These are phyloP conservation scores for Epicoccum nigrum DNA, from an alignment of 2,329 filamentous ascomycete genomes.

Conservation along the genomic window DNA sequence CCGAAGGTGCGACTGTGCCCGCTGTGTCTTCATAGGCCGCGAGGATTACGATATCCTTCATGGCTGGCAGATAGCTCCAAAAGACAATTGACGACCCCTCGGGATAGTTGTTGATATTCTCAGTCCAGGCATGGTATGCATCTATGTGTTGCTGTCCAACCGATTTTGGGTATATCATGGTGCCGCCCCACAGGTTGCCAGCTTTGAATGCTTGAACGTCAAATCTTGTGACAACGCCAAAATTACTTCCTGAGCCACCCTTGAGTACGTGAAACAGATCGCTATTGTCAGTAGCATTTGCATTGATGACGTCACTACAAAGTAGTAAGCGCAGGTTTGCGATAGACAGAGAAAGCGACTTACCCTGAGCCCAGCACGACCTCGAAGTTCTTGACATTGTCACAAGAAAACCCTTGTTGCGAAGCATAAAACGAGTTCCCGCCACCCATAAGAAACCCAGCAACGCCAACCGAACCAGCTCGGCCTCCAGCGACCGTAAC, in stretches of 20 bases:
- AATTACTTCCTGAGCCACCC: constrained; percentile 48
- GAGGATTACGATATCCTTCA: constrained; percentile 27
- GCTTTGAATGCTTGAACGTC: constrained; percentile 31
- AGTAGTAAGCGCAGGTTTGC: neutral
- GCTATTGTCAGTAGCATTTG: constrained; percentile 37
- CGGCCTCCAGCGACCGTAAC: constrained; percentile 33
- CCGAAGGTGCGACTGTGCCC: constrained; percentile 24
- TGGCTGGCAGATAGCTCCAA: constrained; percentile 27
- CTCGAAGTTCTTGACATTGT: constrained; percentile 37
- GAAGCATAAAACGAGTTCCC: constrained; percentile 36
- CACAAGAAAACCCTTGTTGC: constrained; percentile 23
- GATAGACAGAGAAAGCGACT: neutral
- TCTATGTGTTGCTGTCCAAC: constrained; percentile 24
- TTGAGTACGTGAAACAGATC: constrained; percentile 50
- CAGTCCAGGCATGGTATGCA: constrained; percentile 29
- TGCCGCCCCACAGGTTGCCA: constrained; percentile 33
- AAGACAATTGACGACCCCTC: constrained; percentile 32
- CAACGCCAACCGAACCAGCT: constrained; percentile 35
- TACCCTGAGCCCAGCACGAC: constrained; percentile 38
- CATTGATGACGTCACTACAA: constrained; percentile 30
- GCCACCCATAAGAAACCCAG: constrained; percentile 36
- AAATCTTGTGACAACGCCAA: constrained; percentile 50
- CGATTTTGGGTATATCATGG: constrained; percentile 22
- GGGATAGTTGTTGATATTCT: constrained; percentile 31
- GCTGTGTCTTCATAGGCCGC: constrained; percentile 29